Conservation (phyloP, 805 yeast species). For the Saccharomycopsis microspora region DNA sequence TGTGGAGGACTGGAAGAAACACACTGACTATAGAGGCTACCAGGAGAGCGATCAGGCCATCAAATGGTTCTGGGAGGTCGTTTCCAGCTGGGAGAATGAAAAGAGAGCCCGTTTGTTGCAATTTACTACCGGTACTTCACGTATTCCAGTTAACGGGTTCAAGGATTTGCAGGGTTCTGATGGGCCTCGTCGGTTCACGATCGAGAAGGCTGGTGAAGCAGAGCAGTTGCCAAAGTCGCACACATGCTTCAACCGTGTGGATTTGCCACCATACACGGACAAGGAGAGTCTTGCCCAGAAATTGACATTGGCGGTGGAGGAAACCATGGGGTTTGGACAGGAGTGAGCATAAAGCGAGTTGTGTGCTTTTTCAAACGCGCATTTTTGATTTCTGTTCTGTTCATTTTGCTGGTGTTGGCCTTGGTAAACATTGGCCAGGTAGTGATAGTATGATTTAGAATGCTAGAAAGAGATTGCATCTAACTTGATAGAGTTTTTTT, state of each 20-base stretch:
- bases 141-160: slow-evolving; percentile 98
- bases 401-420: too few relatives aligned
- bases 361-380: too few relatives aligned
- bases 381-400: too few relatives aligned
- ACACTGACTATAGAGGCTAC: slow-evolving; percentile 97
- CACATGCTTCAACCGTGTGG: slow-evolving; percentile 98
- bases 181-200: slow-evolving; percentile 98
- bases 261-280: slow-evolving; percentile 86
- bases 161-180: slow-evolving; percentile 98
- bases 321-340: slow-evolving; percentile 98
- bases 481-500: too few relatives aligned
- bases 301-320: slow-evolving; percentile 92
- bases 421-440: too few relatives aligned
- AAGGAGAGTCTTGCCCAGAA: slow-evolving; percentile 80
- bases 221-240: slow-evolving; percentile 93
- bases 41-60: slow-evolving; percentile 93
- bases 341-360: slow-evolving; percentile 38
- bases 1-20: slow-evolving; percentile 98
- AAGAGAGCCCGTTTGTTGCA: slow-evolving; percentile 92
- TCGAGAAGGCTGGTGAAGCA: slow-evolving; percentile 94
- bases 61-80: slow-evolving; percentile 98
- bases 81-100: slow-evolving; percentile 90
- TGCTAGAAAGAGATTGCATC: too few relatives aligned
- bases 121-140: slow-evolving; percentile 97
- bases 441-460: too few relatives aligned